Evolutionary conservation across 2,329 filamentous ascomycete genomes (phyloP).

Genomic region (Elsinoe perseae): DNA sequence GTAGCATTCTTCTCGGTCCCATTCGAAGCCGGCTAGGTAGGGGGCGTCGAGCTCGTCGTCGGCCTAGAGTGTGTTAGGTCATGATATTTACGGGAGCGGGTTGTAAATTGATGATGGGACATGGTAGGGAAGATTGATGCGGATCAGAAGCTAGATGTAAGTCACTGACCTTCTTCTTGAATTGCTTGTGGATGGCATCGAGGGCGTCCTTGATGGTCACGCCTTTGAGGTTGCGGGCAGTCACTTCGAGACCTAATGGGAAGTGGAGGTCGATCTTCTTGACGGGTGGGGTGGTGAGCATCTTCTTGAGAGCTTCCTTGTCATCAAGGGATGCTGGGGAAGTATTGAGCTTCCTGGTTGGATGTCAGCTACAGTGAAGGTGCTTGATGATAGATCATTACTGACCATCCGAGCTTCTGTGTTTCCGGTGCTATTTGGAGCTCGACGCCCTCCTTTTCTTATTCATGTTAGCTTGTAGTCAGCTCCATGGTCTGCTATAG

Average conservation of each 20-base stretch:
- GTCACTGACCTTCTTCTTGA: conserved; percentile 80
- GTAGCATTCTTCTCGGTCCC: conserved; percentile 90
- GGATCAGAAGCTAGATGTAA: background rate
- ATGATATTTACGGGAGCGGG: background rate
- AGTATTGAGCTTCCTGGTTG: conserved; percentile 81
- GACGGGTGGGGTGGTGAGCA: conserved; percentile 70
- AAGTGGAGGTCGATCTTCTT: conserved; percentile 94
- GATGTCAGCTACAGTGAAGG: conserved; percentile 14
- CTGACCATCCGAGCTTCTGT: conserved; percentile 81
- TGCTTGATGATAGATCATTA: conserved; percentile 17
- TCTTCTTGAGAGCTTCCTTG: conserved; percentile 72
- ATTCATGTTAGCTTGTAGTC: conserved; percentile 4
- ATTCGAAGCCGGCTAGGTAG: conserved; percentile 90
- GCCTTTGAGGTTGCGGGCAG: conserved; percentile 83
- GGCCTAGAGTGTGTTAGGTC: conserved; percentile 46
- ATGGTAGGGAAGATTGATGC: no score
- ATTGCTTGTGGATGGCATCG: conserved; percentile 91
- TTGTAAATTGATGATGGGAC: no score
- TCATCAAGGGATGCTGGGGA: conserved; percentile 73
- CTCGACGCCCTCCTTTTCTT: conserved; percentile 66
- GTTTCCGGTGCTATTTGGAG: conserved; percentile 72
- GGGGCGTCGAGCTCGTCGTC: conserved; percentile 86
- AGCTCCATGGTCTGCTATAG: background rate
- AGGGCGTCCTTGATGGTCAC: conserved; percentile 96
- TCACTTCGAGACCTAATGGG: conserved; percentile 77